These are phyloP conservation scores for Aegilops bicornis DNA, from an alignment of 176 grass and related monocot species.

Conservation along the genomic window DNA sequence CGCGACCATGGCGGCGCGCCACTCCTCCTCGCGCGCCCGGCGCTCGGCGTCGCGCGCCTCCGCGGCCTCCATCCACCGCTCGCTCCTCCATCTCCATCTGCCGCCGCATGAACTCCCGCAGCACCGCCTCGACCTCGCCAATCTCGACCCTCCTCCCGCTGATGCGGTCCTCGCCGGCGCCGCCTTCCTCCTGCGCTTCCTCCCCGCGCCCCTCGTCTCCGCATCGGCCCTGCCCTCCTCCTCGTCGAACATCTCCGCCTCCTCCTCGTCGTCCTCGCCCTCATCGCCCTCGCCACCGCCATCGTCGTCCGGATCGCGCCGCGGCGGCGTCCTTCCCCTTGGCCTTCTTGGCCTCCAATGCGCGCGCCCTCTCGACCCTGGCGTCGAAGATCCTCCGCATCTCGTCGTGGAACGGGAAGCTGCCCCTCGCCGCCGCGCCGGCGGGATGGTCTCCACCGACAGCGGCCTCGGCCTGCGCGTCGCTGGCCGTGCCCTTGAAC, in stretches of 20 bases:
- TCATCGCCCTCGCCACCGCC: slow-evolving; percentile 30
- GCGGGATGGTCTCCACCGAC: background rate
- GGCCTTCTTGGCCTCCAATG: slow-evolving; percentile 48
- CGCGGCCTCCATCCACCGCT: slow-evolving; percentile 72
- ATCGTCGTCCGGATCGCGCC: slow-evolving; percentile 31
- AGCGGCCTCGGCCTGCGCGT: background rate
- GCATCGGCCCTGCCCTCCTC: slow-evolving; percentile 21
- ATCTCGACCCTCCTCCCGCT: background rate
- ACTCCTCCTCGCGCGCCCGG: slow-evolving; percentile 74
- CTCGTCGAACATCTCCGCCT: slow-evolving; percentile 5
- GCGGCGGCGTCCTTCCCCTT: slow-evolving; percentile 60
- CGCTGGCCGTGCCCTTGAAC: slow-evolving; percentile 64
- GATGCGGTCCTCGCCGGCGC: background rate
- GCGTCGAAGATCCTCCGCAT: slow-evolving; percentile 63
- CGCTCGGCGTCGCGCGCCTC: slow-evolving; percentile 78
- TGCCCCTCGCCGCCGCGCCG: background rate
- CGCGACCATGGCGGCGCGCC: slow-evolving; percentile 64
- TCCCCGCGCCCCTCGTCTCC: background rate
- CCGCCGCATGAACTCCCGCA: slow-evolving; percentile 75
- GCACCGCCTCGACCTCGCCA: slow-evolving; percentile 55
- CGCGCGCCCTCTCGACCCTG: slow-evolving; percentile 40
- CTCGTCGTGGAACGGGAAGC: slow-evolving; percentile 88
- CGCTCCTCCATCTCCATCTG: slow-evolving; percentile 83
- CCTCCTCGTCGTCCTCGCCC: slow-evolving; percentile 37
- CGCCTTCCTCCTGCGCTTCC: slow-evolving; percentile 30